phyloP scores from a whole-genome alignment of 306 rosid genomes.

The Purshia tridentata region DNA sequence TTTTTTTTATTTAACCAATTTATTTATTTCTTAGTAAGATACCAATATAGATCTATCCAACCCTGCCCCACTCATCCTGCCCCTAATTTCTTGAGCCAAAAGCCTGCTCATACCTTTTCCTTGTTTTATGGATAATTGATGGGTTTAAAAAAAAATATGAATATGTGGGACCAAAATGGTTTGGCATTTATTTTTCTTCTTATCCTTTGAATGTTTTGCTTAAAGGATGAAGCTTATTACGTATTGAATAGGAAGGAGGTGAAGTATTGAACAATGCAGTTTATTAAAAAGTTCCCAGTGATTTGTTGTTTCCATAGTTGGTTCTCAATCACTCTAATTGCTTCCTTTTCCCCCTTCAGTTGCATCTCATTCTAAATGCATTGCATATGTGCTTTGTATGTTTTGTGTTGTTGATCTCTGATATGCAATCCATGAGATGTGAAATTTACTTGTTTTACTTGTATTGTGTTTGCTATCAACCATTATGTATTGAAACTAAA shows the following conservation, averaged over 20 bases:
- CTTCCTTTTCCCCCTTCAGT: background rate
- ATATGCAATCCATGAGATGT: constrained; percentile 1
- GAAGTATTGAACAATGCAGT: background rate
- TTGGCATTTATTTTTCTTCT: background rate
- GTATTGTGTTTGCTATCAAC: too few species aligned
- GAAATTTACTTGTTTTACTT: background rate
- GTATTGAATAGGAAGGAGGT: background rate
- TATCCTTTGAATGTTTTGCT: background rate
- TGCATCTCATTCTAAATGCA: background rate
- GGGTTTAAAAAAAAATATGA: background rate
- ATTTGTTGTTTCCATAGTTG: too few species aligned
- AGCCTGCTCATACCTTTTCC: background rate
- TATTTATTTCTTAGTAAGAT: background rate
- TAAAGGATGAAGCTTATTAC: background rate
- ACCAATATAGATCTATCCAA: background rate
- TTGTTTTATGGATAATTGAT: background rate
- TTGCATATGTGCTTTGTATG: background rate
- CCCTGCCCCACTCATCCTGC: background rate
- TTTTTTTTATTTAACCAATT: background rate
- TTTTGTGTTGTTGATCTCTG: background rate
- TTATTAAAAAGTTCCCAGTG: background rate
- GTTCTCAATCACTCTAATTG: background rate
- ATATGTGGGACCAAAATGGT: background rate
- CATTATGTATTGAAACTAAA: too few species aligned
- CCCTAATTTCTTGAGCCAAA: background rate